Base-by-base conservation (phyloP, 2,329 filamentous ascomycete species). In the Tolypocladium cylindrosporum region DNA sequence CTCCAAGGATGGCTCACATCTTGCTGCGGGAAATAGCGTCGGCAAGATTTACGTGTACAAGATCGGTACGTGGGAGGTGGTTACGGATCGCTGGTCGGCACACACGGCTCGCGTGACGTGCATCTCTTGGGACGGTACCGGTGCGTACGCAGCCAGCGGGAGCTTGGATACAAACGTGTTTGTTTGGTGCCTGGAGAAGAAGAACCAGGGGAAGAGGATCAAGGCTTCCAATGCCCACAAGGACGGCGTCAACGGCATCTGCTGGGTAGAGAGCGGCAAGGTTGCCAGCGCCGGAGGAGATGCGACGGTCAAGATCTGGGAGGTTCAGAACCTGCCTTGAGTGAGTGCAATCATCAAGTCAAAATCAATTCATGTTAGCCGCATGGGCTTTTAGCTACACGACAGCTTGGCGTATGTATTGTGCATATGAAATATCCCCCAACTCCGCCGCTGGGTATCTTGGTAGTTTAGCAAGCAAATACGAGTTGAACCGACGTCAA, bases 201-300 rank as follows among this genome's bases (percentile, higher is more conserved):
- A 74, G 61, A 88, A 90, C 66, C 93, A 93, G 0, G 91, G 90
- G 2, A 89, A 89, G 72, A 83, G 93, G 64, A 83, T 95, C 64
- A 93, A 94, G 77, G 87, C 86, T 16, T 75, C 85, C 27, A 96
- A 96, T 68, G 91, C 93, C 55, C 94, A 99, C 76, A 97, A 97
- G 75, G 94, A 97, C 68, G 94, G 94, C 11, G 91, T 97, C 21
- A 91, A 88, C 64, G 93, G 90, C 19, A 88, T 97, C 19, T 82
- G 82, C 14, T 99, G 93, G 91, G 79, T 90, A 16, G 81, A 80
- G 36, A 84, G 81, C 10, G 78, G 79, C 59, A 90, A 83, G 74
- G 79, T 97, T 55, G 85, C 89, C 11, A 95, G 88, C 64, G 84
- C 85, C 5, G 94, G 94, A 52, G 89, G 87, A 13, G 94, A 99